Base-by-base conservation (phyloP, 352 stramenopile genomes). In the Globisporangium megalacanthum region DNA sequence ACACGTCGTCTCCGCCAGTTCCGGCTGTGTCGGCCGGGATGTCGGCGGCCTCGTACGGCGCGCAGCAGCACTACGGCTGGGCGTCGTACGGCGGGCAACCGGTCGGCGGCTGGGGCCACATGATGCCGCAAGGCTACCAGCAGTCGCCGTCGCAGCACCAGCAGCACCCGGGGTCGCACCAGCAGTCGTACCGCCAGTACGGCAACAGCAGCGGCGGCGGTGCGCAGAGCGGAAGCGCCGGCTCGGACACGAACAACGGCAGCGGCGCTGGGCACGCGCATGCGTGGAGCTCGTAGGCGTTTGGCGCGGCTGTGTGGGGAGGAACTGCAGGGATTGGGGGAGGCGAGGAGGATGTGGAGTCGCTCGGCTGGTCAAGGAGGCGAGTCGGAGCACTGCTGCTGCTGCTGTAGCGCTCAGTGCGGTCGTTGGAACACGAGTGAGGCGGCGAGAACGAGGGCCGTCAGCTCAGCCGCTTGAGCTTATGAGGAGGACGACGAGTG, bases 61-160 rank as follows among this genome's bases (percentile, higher is more conserved):
- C 68, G 41, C 77, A 90, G 69, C 84, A 94, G 35, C 49, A 54
- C 62, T 92, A 93, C 50, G 80, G 81, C 46, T 94, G 85, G 85
- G 73, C 71, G 13, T 89, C 81, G 56, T 92, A 92, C 50, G 81
- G 81, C 31, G 75, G 62, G 4, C 84, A 92, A 63, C 79, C 85
- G 17, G 75, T 91, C 37, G 83, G 82, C 17, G 79, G 75, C 39
- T 90, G 84, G 74, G 72, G 79, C 22, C 82, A 94, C 70, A 92
- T 91, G 78, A 82, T 91, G 75, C 84, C 79, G 0, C 83, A 92
- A 57, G 80, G 74, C n/a, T 90, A 90, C 64, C 83, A 91, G 70
- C 78, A 89, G 65, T 79, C 71, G 36, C 73, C 77, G 22, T 79
- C 73, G 37, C 74, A 82, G 60, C 73, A 86, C 61, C 74, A 84